Evolutionary conservation across 2,329 filamentous ascomycete species (phyloP).

Genomic region (Scedosporium minutisporum): DNA sequence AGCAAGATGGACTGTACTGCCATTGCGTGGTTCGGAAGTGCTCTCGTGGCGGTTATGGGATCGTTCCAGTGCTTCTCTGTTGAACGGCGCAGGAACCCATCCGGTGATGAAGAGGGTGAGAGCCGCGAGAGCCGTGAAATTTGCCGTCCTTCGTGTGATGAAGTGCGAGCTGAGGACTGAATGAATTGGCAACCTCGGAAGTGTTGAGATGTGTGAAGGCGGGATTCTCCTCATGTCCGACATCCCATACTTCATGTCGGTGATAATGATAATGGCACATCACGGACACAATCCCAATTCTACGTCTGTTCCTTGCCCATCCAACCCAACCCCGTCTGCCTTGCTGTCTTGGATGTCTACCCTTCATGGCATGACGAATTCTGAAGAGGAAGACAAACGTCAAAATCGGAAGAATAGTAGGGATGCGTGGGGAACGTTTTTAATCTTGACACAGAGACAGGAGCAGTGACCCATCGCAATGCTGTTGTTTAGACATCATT

Average conservation of each 20-base stretch:
- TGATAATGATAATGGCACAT: neutral
- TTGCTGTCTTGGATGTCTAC: neutral
- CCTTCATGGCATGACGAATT: neutral
- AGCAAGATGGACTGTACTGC: conserved; percentile 49
- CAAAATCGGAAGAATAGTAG: neutral
- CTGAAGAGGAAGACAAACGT: neutral
- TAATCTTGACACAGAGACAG: no score
- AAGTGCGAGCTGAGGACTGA: neutral
- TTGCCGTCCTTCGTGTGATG: neutral
- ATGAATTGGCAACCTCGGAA: no score
- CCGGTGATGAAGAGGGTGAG: neutral
- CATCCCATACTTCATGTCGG: neutral
- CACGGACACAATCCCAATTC: neutral
- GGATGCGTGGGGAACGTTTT: no score
- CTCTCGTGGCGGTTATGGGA: conserved; percentile 44
- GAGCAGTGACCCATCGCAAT: no score
- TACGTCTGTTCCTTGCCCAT: neutral
- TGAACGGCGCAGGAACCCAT: conserved; percentile 17
- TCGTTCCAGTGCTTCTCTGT: conserved; percentile 52
- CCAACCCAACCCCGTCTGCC: neutral
- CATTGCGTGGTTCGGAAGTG: conserved; percentile 55
- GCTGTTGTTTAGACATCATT: no score
- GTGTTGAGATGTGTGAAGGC: neutral
- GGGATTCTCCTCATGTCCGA: neutral
- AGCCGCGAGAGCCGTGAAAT: neutral